Percentiles rank a stretch among this genome's conserved stretches.
phyloP scores from a whole-genome alignment of 192 early-diverging fungal genomes.

The Linnemannia hyalina region DNA sequence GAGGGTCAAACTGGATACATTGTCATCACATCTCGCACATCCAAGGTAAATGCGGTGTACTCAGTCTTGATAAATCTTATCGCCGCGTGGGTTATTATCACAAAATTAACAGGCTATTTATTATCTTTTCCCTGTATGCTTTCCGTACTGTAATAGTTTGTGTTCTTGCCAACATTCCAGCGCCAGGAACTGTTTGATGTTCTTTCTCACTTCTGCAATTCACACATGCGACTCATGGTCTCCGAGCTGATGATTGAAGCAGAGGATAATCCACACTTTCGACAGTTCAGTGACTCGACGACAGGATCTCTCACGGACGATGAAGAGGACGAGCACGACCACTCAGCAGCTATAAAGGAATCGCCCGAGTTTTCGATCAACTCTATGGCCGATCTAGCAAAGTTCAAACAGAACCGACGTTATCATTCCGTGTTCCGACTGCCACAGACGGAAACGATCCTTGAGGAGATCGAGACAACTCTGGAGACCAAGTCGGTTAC shows the following conservation, averaged over 20 bases:
- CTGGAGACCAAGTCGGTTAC: constrained; percentile 33
- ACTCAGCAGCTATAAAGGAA: not conserved
- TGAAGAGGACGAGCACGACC: not conserved
- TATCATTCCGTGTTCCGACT: constrained; percentile 36
- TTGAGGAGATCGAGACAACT: constrained; percentile 16
- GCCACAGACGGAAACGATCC: constrained; percentile 9
- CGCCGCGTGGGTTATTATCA: not conserved
- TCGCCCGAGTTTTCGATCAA: constrained; percentile 15
- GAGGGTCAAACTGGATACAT: constrained; percentile 29
- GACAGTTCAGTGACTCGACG: not conserved
- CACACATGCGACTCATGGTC: constrained; percentile 34
- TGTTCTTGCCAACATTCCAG: constrained; percentile 43
- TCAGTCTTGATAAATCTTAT: no score
- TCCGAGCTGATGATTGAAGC: constrained; percentile 5
- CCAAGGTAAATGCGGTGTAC: constrained; percentile 27
- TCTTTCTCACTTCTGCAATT: constrained; percentile 46
- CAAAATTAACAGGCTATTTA: not conserved
- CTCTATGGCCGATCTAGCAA: constrained; percentile 31
- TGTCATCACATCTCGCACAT: constrained; percentile 24
- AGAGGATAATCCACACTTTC: not conserved
- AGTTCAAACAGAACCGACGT: constrained; percentile 1
- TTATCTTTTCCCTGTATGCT: not conserved
- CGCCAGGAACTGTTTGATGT: constrained; percentile 42
- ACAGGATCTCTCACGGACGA: not conserved
- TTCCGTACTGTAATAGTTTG: constrained; percentile 5